Conservation (phyloP, 1,139 yeast species). For the Nakaseomyces bracarensis region DNA sequence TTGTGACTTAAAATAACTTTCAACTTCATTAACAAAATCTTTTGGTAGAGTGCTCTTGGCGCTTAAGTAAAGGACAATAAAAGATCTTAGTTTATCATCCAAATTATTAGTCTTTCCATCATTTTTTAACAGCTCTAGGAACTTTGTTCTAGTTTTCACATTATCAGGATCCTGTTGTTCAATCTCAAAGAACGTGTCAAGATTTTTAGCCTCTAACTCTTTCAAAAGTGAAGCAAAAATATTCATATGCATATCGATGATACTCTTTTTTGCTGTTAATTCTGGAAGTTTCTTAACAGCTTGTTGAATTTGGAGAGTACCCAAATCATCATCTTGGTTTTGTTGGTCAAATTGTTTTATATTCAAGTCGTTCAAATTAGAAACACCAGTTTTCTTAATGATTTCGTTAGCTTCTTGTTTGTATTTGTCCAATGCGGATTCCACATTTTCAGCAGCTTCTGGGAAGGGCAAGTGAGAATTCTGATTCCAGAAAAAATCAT, state of each 20-base stretch:
- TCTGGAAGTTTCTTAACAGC: constrained; percentile 92
- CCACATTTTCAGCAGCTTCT: constrained; percentile 94
- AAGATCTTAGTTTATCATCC: constrained; percentile 79
- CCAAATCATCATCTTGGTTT: constrained; percentile 37
- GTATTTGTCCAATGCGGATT: constrained; percentile 68
- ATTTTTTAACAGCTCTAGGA: constrained; percentile 44
- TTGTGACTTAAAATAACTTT: constrained; percentile 49
- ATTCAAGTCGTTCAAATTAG: constrained; percentile 53
- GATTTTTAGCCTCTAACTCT: constrained; percentile 73
- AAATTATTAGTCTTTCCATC: constrained; percentile 42
- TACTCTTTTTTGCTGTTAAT: constrained; percentile 75
- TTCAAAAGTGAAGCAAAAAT: constrained; percentile 77
- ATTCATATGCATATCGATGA: constrained; percentile 95
- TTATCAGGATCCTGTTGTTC: constrained; percentile 77
- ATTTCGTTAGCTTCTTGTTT: constrained; percentile 82
- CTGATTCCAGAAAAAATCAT: constrained; percentile 82
- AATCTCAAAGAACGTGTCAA: constrained; percentile 86
- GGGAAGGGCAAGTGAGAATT: constrained; percentile 91
- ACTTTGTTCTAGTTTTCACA: constrained; percentile 52
- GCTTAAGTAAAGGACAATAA: constrained; percentile 58
- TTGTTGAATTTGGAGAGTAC: constrained; percentile 71
- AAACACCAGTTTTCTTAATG: constrained; percentile 70
- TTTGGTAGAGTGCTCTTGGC: constrained; percentile 46
- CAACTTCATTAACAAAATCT: constrained; percentile 59
- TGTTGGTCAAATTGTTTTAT: constrained; percentile 40